Evolutionary conservation across 1,139 yeast species (phyloP), one percentile per base, ranked within the genome.

Genomic region (Hemisphaericaspora lyxosophila): DNA sequence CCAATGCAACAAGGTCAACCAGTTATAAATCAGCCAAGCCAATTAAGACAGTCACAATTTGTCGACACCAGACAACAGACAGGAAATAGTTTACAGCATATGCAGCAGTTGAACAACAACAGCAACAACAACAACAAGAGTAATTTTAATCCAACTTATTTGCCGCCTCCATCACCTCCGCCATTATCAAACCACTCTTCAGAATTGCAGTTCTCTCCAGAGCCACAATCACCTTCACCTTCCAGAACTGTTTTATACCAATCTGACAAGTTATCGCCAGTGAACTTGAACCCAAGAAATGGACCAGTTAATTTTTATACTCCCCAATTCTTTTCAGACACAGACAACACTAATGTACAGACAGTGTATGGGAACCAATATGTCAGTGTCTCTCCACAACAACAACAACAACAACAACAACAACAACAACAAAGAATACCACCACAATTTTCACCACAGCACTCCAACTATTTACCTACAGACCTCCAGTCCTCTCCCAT

Each of bases 111-210:
- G 28, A 8, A 8, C 11, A 42, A 35, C 40, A 36, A 32, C 45
- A 42, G 18, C 38, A 42, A 35, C 40, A 36, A 32, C 45, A 42
- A 20, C 38, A 40, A 35, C 40, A 31, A 29, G 33, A 29, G 40
- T 37, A 28, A 44, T n/a, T 48, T 44, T 47, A 60, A 50, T 35
- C 28, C 36, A 23, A 56, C 55, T 3, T 63, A 44, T 40, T 57
- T 70, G 37, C 75, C 75, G 7, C 75, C 75, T 9, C 76, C 75
- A 4, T 70, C 70, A 4, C 70, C 78, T 5, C 76, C 78, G 16
- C 58, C 70, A 5, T 55, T 64, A 35, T 53, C 64, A 4, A 51
- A 60, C 35, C 69, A 60, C 1, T 63, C 70, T 1, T 70, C 71
- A 2, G 70, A 64, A 22, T 60, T 62, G 57, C 62, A 64, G 27